Evolutionary conservation across 2,329 filamentous ascomycete genomes (phyloP), one percentile per base, ranked within the genome.

Genomic region (Ophiocordyceps camponoti-saundersi): DNA sequence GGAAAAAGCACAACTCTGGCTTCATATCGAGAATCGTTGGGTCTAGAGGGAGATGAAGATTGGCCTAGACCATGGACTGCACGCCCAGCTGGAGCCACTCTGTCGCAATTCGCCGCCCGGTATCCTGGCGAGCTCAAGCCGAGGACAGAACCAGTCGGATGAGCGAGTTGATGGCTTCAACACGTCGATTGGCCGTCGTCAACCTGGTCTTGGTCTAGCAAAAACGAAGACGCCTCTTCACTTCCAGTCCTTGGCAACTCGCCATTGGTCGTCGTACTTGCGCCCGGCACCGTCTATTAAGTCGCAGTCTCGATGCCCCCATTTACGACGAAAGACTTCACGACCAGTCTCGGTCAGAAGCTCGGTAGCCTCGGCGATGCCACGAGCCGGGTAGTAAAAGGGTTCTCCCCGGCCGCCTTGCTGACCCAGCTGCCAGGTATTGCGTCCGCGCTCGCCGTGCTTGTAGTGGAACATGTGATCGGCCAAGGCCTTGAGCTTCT

Each of bases 381-480:
- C 72, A 2, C 63, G 63, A 0, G 66, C 51, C 46, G 70, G 61
- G 49, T 73, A 68, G 56, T 75, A 71, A 49, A 68, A 77, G 1
- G 72, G 72, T 54, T 77, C 73, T 15, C 69, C 71, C 22, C 64
- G 46, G 1, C 73, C 73, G 29, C 72, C 72, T 6, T 59, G 63
- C 53, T 77, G 73, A 29, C 65, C 64, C 3, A 55, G 56, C 53
- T 76, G 72, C 73, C 73, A 77, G 12, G 64, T 69, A 56, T 76
- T 75, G 29, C 72, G 61, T 20, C 59, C 55, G 43, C 61, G 61
- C 7, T 57, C 57, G 44, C 62, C 58, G 47, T 67, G 60, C 52
- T 70, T 70, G 54, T 66, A 63, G 39, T 65, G 59, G 48, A 59
- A 62, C 67, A 70, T 69, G 21, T 56, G 52, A 36, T 55, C 51